Conservation (phyloP, 2,329 filamentous ascomycete genomes). For the Bipolaris victoriae region DNA sequence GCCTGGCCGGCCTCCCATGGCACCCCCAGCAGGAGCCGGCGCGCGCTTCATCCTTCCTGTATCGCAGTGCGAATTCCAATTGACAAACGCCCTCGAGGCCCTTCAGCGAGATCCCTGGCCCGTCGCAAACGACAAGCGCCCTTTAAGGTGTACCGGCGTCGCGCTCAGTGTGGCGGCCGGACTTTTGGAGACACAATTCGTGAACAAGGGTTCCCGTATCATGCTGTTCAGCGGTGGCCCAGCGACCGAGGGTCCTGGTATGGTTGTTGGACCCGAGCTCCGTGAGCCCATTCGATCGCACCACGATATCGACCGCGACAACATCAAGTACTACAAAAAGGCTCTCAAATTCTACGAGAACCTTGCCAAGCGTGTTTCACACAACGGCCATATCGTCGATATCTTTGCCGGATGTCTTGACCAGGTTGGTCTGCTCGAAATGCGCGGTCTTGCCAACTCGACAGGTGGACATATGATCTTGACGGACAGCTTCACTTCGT, state of each 20-base stretch:
- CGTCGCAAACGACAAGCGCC: slow-evolving; percentile 89
- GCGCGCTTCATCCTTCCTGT: slow-evolving; percentile 92
- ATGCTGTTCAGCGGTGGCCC: slow-evolving; percentile 97
- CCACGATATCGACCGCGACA: slow-evolving; percentile 97
- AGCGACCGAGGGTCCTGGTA: slow-evolving; percentile 92
- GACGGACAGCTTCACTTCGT: slow-evolving; percentile 97
- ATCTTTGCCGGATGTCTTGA: slow-evolving; percentile 97
- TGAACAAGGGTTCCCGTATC: slow-evolving; percentile 91
- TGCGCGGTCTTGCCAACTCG: slow-evolving; percentile 96
- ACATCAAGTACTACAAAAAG: slow-evolving; percentile 99
- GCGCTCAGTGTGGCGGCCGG: slow-evolving; percentile 95
- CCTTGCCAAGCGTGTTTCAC: slow-evolving; percentile 89
- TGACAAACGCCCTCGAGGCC: slow-evolving; percentile 94
- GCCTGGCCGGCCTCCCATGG: slow-evolving; percentile 70
- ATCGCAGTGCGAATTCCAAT: slow-evolving; percentile 93
- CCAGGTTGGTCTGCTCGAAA: slow-evolving; percentile 94
- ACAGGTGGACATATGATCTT: slow-evolving; percentile 98
- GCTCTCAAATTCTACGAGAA: slow-evolving; percentile 97
- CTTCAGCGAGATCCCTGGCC: slow-evolving; percentile 98
- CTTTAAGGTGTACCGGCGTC: slow-evolving; percentile 90
- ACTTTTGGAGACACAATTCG: slow-evolving; percentile 90
- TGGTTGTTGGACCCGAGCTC: slow-evolving; percentile 94
- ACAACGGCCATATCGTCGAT: slow-evolving; percentile 97
- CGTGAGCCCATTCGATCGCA: slow-evolving; percentile 97
- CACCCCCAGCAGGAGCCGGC: slow-evolving; percentile 76